Evolutionary conservation across 1,139 yeast genomes (phyloP).

Genomic region (Citeromyces siamensis): DNA sequence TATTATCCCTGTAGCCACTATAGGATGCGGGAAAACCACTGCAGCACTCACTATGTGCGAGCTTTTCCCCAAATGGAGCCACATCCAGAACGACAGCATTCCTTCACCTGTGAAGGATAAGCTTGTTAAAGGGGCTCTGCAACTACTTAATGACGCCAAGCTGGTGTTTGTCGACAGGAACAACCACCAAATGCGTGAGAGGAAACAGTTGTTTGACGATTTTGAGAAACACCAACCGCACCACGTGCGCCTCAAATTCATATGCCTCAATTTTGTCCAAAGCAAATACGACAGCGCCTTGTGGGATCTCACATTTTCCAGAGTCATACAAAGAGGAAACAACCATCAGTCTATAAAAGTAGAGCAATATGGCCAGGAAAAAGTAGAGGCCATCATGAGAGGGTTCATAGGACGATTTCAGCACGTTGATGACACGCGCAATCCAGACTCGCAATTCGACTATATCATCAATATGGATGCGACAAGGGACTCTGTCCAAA

Average conservation of each 20-base stretch:
- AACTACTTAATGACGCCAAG: conserved; percentile 21
- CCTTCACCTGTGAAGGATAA: conserved; percentile 33
- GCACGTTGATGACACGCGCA: conserved; percentile 28
- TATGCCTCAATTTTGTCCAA: conserved; percentile 63
- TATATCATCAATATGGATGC: conserved; percentile 44
- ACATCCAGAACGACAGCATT: conserved; percentile 79
- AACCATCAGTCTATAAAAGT: conserved; percentile 80
- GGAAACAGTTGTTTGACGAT: conserved; percentile 53
- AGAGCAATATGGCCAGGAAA: conserved; percentile 27
- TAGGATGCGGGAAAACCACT: conserved; percentile 95
- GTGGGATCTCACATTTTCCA: conserved; percentile 39
- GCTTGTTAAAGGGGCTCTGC: conserved; percentile 38
- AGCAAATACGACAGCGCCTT: conserved; percentile 20
- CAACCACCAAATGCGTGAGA: conserved; percentile 61
- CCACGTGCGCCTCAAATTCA: conserved; percentile 27
- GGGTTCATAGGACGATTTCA: conserved; percentile 68
- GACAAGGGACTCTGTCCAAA: conserved; percentile 27
- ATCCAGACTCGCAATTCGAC: conserved; percentile 65
- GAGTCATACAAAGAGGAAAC: conserved; percentile 69
- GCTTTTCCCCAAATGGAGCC: conserved; percentile 55
- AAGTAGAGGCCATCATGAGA: conserved; percentile 50
- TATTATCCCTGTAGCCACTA: conserved; percentile 74
- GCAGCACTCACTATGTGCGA: conserved; percentile 46
- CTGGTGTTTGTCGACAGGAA: conserved; percentile 77
- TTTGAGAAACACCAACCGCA: conserved; percentile 25